Conservation (phyloP, 352 stramenopile species). For the Phytophthora pinifolia region DNA sequence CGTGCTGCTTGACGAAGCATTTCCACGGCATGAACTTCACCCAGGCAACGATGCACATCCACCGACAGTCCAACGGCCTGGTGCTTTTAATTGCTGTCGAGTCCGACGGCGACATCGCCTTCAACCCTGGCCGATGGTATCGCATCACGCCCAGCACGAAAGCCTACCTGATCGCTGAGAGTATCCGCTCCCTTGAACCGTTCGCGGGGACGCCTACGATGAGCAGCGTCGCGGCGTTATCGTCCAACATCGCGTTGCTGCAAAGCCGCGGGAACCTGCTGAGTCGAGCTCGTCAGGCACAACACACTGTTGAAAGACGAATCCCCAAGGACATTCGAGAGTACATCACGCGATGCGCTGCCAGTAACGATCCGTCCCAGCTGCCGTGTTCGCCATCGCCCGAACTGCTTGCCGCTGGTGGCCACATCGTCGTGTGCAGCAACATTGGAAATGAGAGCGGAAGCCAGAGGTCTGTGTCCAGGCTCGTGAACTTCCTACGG, state of each 20-base stretch:
- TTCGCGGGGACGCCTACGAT: conserved; percentile 35
- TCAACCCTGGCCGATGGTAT: conserved; percentile 73
- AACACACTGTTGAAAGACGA: conserved; percentile 72
- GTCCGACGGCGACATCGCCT: conserved; percentile 57
- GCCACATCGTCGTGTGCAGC: conserved; percentile 85
- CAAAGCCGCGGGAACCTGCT: conserved; percentile 50
- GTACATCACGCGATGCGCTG: conserved; percentile 51
- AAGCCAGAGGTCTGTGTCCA: conserved; percentile 55
- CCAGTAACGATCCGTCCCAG: conserved; percentile 30
- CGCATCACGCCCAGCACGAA: conserved; percentile 52
- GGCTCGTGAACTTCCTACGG: conserved; percentile 75
- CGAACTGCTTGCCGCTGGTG: conserved; percentile 43
- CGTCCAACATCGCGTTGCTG: conserved; percentile 33
- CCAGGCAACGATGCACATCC: conserved; percentile 64
- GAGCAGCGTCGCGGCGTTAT: conserved; percentile 32
- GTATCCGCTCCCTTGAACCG: conserved; percentile 48
- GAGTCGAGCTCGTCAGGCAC: conserved; percentile 48
- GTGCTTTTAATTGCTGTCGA: conserved; percentile 81
- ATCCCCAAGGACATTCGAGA: conserved; percentile 62
- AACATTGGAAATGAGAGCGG: conserved; percentile 66
- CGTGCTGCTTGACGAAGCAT: conserved; percentile 49
- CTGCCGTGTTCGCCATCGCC: conserved; percentile 43
- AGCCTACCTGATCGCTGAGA: conserved; percentile 81
- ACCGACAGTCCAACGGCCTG: conserved; percentile 67
- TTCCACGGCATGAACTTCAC: conserved; percentile 80